Evolutionary conservation across 73 alveolate species (phyloP).

Genomic region (Paramecium bursaria): DNA sequence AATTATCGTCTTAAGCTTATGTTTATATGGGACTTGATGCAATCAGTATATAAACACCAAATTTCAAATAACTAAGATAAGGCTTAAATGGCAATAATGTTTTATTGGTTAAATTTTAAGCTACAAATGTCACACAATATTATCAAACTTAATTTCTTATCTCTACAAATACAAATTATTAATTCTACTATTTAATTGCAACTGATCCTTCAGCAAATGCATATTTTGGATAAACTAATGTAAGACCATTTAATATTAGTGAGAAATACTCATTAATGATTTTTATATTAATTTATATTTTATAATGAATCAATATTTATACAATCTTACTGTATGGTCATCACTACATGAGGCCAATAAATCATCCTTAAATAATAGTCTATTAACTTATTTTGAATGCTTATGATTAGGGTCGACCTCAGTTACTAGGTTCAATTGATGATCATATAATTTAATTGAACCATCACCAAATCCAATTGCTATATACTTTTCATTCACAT

Average conservation of each 20-base stretch:
- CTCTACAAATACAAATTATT: no score
- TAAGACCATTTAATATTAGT: no score
- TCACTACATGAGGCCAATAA: conserved; percentile 62
- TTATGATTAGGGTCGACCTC: conserved; percentile 1
- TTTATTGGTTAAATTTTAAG: no score
- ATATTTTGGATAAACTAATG: no score
- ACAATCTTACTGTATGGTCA: conserved; percentile 70
- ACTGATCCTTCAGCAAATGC: no score
- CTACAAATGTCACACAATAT: not conserved
- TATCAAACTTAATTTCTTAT: no score
- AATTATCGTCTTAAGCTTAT: not conserved
- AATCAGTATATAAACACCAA: not conserved
- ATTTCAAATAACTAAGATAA: not conserved
- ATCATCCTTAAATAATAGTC: conserved; percentile 53
- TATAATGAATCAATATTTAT: no score
- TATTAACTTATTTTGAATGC: conserved; percentile 55
- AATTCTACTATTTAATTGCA: not conserved
- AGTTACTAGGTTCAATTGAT: conserved; percentile 10
- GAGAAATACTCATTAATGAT: no score
- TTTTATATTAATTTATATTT: no score
- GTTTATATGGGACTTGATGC: not conserved
- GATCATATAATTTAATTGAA: conserved; percentile 22
- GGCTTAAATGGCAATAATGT: not conserved
- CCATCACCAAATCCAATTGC: conserved; percentile 63
- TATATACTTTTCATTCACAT: conserved; percentile 15